Evolutionary conservation across 148 eudicot species (phyloP).

Genomic region (Rhododendron griersonianum): DNA sequence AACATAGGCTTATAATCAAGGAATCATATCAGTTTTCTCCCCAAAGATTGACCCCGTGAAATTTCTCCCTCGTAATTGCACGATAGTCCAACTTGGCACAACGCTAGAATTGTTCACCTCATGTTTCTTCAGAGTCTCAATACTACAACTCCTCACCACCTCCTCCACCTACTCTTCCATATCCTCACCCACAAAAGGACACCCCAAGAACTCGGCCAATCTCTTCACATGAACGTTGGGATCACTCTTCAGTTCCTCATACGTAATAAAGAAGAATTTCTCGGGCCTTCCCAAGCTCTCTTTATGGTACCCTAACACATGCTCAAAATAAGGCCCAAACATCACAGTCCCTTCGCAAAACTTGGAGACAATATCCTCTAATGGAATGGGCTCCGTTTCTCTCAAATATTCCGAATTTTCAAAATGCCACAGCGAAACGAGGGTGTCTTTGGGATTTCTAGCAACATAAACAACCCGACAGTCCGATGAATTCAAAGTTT

Average conservation of each 20-base stretch:
- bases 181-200: background rate
- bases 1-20: too few relatives aligned
- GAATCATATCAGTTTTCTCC: background rate
- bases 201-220: background rate
- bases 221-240: background rate
- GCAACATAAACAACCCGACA: too few relatives aligned
- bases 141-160: background rate
- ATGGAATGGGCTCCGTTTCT: too few relatives aligned
- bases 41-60: background rate
- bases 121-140: background rate
- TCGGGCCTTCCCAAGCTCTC: slow-evolving; percentile 22
- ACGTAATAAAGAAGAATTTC: slow-evolving; percentile 11
- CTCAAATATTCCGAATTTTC: too few relatives aligned
- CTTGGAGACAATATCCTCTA: slow-evolving; percentile 16
- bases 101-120: background rate
- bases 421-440: too few relatives aligned
- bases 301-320: slow-evolving; percentile 21
- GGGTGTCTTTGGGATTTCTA: too few relatives aligned
- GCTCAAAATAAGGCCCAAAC: slow-evolving; percentile 27
- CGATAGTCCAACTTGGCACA: background rate
- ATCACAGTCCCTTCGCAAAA: slow-evolving; percentile 16
- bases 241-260: background rate
- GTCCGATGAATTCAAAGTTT: too few relatives aligned
- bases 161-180: background rate
- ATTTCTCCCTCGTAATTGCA: background rate